Base-by-base conservation (phyloP, 2,329 filamentous ascomycete genomes). In the Alternaria gaisen region DNA sequence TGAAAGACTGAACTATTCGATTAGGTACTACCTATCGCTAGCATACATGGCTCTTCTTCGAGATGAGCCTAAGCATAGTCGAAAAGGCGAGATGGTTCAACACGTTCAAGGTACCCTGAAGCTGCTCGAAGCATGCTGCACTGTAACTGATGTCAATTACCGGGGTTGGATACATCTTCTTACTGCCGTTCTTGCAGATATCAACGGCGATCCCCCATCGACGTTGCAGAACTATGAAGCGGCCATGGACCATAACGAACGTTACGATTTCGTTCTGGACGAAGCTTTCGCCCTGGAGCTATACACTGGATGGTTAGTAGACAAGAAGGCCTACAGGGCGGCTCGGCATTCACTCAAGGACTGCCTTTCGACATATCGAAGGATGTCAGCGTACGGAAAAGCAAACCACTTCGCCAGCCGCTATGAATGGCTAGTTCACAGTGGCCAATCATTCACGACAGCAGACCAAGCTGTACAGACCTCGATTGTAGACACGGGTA, bases 271-370 rank as follows among this genome's bases (percentile, higher is more conserved):
- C 63, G 72, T 85, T 3, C 85, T 93, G 51, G 91, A 94, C 61
- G 90, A 93, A 74, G 91, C 89, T 0, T 82, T 93, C 2, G 87
- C 88, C 16, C 90, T 91, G 71, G 91, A 92, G 72, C 81, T 93
- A 30, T 90, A 93, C 80, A 90, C 88, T 2, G 90, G 90, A 10
- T 89, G 88, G 72, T 87, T 93, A 63, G 82, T 91, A 54, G 83
- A 91, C 14, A 83, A 85, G 63, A 85, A 86, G 12, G 88, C 90
- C 4, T 84, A 87, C 40, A 82, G 91, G 62, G 89, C 90, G 36
- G 91, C 91, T 26, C 85, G 89, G 54, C 85, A 88, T n/a, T 85
- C 90, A 0, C 80, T 94, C 16, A 84, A 86, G 32, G 91, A 93
- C 63, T 86, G 88, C 3, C 83, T 92, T 18, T 84, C 86, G 2